These are phyloP conservation scores for Acaromyces ingoldii DNA, from an alignment of 1,284 basidiomycete genomes.

Conservation along the genomic window DNA sequence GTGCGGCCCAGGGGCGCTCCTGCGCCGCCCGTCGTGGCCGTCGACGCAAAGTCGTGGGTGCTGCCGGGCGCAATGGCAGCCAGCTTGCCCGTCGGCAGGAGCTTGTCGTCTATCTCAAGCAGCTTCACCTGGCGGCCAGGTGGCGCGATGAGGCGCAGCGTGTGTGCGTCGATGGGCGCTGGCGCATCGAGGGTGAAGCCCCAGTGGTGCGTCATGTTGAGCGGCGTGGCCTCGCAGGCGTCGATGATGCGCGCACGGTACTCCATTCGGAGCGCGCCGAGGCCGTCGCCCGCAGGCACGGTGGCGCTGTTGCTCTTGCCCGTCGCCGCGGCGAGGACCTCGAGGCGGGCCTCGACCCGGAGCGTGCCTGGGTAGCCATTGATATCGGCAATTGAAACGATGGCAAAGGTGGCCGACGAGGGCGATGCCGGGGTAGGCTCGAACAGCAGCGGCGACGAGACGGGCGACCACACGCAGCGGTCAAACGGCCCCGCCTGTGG, in stretches of 20 bases:
- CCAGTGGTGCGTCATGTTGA: constrained; percentile 49
- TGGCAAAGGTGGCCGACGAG: constrained; percentile 17
- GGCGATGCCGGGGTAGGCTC: no score
- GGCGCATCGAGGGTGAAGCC: constrained; percentile 39
- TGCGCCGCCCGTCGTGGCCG: not conserved
- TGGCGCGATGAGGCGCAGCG: constrained; percentile 24
- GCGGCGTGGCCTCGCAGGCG: constrained; percentile 25
- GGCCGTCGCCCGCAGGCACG: constrained; percentile 18
- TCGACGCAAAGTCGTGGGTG: constrained; percentile 14
- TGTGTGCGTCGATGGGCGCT: constrained; percentile 26
- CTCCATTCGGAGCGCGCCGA: constrained; percentile 25
- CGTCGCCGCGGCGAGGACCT: constrained; percentile 13
- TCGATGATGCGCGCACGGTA: constrained; percentile 33
- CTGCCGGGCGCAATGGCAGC: constrained; percentile 4
- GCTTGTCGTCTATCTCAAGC: constrained; percentile 23
- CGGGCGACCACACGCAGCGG: constrained; percentile 29
- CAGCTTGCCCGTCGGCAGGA: constrained; percentile 32
- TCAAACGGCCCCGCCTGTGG: constrained; percentile 39
- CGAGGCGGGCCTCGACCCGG: constrained; percentile 34
- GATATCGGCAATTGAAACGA: constrained; percentile 32
- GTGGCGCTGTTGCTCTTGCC: not conserved
- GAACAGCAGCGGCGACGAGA: not conserved
- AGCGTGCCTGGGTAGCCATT: constrained; percentile 40
- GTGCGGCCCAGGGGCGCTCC: constrained; percentile 22
- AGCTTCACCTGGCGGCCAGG: no score